Conservation (phyloP, 2,329 filamentous ascomycete genomes). For the Colletotrichum tropicicola region DNA sequence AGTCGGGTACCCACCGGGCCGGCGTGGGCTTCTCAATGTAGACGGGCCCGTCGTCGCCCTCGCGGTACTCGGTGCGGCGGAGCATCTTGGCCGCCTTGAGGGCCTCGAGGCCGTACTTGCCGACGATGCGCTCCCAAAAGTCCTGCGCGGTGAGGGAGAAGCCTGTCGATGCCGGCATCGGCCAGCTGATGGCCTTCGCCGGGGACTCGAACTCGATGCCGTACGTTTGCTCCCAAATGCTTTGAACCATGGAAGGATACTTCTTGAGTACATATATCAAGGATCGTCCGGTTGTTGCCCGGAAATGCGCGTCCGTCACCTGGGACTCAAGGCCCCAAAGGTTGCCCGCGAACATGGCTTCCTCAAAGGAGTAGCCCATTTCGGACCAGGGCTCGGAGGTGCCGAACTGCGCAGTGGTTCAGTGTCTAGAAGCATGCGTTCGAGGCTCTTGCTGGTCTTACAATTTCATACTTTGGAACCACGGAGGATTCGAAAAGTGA, state of each 20-base stretch:
- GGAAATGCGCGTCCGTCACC: background rate
- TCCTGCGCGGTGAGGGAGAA: background rate
- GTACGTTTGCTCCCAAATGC: background rate
- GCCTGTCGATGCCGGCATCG: background rate
- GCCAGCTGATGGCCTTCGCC: background rate
- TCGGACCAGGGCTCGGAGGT: background rate
- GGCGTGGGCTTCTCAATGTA: background rate
- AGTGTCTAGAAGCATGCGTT: background rate
- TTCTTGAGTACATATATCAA: background rate
- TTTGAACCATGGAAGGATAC: background rate
- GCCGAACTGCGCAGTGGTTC: background rate
- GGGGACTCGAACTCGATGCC: background rate
- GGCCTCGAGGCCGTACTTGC: conserved; percentile 1
- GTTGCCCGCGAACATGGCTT: background rate
- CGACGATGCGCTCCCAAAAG: conserved; percentile 10
- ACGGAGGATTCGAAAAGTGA: background rate
- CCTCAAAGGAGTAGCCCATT: background rate
- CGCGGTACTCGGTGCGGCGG: background rate
- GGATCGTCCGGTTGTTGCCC: background rate
- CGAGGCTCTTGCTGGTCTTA: background rate
- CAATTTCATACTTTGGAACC: background rate
- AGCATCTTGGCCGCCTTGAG: background rate
- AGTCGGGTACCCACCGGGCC: background rate
- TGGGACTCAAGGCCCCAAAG: background rate
- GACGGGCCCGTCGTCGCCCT: too few relatives aligned